These are phyloP conservation scores for Phytophthora idaei DNA, from an alignment of 352 stramenopile genomes.

Conservation along the genomic window DNA sequence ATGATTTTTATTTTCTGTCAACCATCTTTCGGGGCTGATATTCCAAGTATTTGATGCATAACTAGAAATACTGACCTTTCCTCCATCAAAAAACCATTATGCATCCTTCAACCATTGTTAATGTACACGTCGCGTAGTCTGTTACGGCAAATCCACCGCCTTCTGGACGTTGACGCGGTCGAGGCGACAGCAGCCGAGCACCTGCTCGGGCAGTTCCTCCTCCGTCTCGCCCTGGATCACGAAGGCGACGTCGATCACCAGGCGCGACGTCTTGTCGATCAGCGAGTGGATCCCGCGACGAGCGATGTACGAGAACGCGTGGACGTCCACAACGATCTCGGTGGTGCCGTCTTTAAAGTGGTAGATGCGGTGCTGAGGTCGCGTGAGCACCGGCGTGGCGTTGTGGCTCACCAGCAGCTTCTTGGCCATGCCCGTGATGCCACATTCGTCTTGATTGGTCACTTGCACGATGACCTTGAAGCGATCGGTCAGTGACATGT, in stretches of 20 bases:
- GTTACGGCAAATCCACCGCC: constrained; percentile 58
- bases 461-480: constrained; percentile 90
- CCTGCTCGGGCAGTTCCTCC: constrained; percentile 86
- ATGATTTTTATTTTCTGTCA: constrained; percentile 85
- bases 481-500: constrained; percentile 74
- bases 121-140: constrained; percentile 10
- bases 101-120: constrained; percentile 6
- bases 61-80: constrained; percentile 84
- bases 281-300: constrained; percentile 80
- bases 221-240: constrained; percentile 88
- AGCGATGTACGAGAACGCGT: constrained; percentile 86
- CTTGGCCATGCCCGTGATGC: constrained; percentile 74
- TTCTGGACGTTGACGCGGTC: constrained; percentile 73
- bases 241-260: constrained; percentile 90
- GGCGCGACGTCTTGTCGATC: constrained; percentile 72
- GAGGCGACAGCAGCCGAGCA: constrained; percentile 84
- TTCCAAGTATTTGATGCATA: constrained; percentile 85
- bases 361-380: constrained; percentile 86
- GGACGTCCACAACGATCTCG: constrained; percentile 82
- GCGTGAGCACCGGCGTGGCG: constrained; percentile 80
- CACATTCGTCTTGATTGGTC: constrained; percentile 85
- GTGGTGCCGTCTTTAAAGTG: constrained; percentile 69
- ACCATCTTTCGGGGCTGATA: constrained; percentile 93
- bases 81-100: constrained; percentile 13
- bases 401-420: constrained; percentile 85